Base-by-base conservation (phyloP, 495 filamentous ascomycete species). In the Aspergillus olivimuriae region DNA sequence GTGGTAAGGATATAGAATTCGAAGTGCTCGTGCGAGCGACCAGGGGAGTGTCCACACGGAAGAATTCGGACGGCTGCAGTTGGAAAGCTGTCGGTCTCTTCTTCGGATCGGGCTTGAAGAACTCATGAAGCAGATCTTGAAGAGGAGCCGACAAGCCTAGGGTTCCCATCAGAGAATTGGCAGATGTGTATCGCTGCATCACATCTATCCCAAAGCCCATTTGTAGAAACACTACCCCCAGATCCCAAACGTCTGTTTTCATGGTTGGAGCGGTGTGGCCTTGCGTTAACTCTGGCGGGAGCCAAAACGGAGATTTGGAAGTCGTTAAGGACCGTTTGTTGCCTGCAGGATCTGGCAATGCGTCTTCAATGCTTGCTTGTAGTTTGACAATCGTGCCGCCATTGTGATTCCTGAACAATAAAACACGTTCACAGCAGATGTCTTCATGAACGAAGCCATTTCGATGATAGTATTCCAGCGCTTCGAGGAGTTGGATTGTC, bases 241-340 rank as follows among this genome's bases (percentile, higher is more conserved):
- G 77, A 50, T 94, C 83, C 92, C 92, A 98, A 11, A 98, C 77
- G 61, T 97, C 94, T 0, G 88, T 86, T 60, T 94, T 95, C 52
- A 83, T 81, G 8, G 81, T 85, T 19, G 73, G 74, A 33, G 77
- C 69, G 1, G 75, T 66, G 35, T 72, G 69, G 18, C 70, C 70
- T 33, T 80, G 75, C 2, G 83, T 76, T 28, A 86, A 63, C 60
- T 97, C 91, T 12, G 89, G 85, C 4, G 91, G 81, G 19, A 83
- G 57, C 91, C 91, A 97, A 50, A 84, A 84, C 6, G 82, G 76
- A 4, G 89, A 89, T 53, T 82, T 83, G 9, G 82, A 81, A 5
- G 78, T 69, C 21, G 77, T 69, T 14, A 79, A 60, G 12, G 74
- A 72, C 23, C 73, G 58, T 26, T 60, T 58, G 26, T 39, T 53